Conservation (phyloP, 495 filamentous ascomycete genomes). For the Chaetomium tenue region DNA sequence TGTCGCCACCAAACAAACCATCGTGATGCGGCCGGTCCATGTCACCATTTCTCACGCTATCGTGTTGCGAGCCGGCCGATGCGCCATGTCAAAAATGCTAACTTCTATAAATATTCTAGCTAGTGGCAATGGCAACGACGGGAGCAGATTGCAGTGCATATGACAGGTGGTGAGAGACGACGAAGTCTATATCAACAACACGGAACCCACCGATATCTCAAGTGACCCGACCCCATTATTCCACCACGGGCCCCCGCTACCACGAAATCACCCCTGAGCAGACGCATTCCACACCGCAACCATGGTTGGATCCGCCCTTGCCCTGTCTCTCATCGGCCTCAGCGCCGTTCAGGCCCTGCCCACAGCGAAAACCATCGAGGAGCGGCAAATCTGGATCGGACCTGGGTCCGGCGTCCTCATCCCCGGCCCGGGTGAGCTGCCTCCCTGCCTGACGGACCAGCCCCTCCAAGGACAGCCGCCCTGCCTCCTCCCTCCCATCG, state of each 20-base stretch:
- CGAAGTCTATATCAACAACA: constrained; percentile 29
- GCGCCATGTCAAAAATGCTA: constrained; percentile 14
- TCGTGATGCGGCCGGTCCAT: constrained; percentile 23
- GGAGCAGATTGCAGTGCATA: not conserved
- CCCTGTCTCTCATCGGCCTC: constrained; percentile 35
- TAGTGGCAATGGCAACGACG: constrained; percentile 14
- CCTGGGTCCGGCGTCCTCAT: constrained; percentile 14
- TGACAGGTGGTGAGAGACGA: not conserved
- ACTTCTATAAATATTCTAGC: constrained; percentile 34
- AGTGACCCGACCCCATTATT: constrained; percentile 9
- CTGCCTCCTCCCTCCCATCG: constrained; percentile 32
- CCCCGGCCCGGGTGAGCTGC: constrained; percentile 15
- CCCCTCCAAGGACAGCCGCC: constrained; percentile 21
- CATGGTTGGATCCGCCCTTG: constrained; percentile 35
- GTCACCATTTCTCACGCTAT: constrained; percentile 23
- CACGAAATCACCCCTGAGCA: constrained; percentile 16
- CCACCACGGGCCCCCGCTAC: constrained; percentile 23
- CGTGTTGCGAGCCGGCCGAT: constrained; percentile 18
- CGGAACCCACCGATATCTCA: constrained; percentile 13
- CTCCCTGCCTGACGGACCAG: constrained; percentile 15
- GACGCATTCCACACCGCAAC: constrained; percentile 15
- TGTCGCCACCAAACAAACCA: constrained; percentile 33
- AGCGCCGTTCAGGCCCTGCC: constrained; percentile 35
- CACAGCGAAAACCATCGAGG: constrained; percentile 20
- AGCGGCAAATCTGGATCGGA: constrained; percentile 27